These are phyloP conservation scores for Vickermania spadyakhi DNA, from an alignment of 208 protist species.

Conservation along the genomic window DNA sequence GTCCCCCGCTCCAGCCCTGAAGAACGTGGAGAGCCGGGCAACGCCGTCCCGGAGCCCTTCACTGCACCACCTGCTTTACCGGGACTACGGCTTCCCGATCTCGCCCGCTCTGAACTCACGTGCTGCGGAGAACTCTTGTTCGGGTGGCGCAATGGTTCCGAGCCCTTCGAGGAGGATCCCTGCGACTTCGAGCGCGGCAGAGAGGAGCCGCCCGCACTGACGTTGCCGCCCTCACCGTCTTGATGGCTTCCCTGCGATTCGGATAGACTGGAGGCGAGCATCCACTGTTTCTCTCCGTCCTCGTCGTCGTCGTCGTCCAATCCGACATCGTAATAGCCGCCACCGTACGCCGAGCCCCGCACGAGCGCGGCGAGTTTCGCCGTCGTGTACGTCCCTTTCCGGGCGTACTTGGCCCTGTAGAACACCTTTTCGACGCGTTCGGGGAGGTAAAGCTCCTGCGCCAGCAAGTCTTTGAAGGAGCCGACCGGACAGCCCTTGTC, in stretches of 20 bases:
- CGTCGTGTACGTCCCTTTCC: slow-evolving; percentile 1
- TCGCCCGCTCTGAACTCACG: no score
- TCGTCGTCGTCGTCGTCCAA: not conserved
- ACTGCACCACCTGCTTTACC: no score
- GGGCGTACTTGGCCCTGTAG: slow-evolving; percentile 39
- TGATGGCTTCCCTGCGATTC: not conserved
- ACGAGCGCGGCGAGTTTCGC: not conserved
- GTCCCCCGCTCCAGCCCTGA: no score
- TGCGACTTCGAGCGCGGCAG: no score
- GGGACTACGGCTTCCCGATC: no score
- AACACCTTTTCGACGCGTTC: slow-evolving; percentile 34
- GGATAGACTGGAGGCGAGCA: not conserved
- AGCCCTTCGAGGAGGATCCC: no score
- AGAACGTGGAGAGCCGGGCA: no score
- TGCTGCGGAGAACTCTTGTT: no score
- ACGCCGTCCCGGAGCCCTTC: no score
- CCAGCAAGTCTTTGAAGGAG: slow-evolving; percentile 39
- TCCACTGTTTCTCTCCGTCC: not conserved
- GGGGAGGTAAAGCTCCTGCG: slow-evolving; percentile 48
- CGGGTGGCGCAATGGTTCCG: no score
- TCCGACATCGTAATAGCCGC: not conserved
- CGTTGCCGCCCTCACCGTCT: not conserved
- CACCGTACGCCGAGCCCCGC: not conserved
- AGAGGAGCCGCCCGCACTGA: not conserved
- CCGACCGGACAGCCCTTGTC: slow-evolving; percentile 32